Evolutionary conservation across 768 basidiomycete genomes (phyloP), one percentile per base, ranked within the genome.

Genomic region (Epithele typhae): DNA sequence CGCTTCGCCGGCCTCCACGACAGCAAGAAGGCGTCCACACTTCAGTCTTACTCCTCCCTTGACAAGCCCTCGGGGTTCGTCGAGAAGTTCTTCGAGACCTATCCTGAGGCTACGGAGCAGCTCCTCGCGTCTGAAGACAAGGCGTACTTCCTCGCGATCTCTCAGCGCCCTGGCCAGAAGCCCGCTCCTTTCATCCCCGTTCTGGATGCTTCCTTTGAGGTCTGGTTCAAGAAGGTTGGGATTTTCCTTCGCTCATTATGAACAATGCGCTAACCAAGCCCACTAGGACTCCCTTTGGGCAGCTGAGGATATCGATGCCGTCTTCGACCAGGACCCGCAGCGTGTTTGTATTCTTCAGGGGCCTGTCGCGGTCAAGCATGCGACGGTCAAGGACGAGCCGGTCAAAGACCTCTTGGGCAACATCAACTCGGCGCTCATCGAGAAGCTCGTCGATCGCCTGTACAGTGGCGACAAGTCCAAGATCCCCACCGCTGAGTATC

Each of bases 211-310:
- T 82, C 69, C 55, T 98, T 98, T 61, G 92, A 94, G 64, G 93
- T 98, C 42, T 99, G 96, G 96, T 98, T 99, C 74, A 98, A 99
- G 79, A 99, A 99, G 86, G 91, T 88, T 51, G 33, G 74, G 35
- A 27, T 24, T 5, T 23, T 19, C 39, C 46, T 17, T 40, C 18
- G 37, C 41, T 39, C 43, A 21, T 8, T 47, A 27, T 10, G 9
- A 24, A 21, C 19, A 33, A 38, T 30, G 15, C 39, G 43, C 46
- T 55, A 27, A 60, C 37, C 47, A 21, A 35, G 40, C 52, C 51
- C 56, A 41, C 18, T 55, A 92, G 89, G 95, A 97, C 65, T 98
- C 95, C 6, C 80, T 98, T 10, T 97, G 95, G 94, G 88, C 89
- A 33, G 89, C 92, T 2, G 95, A 97, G 67, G 96, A 99, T 64